Conservation (phyloP, 129 eudicot species). For the Pulicaria dysenterica region DNA sequence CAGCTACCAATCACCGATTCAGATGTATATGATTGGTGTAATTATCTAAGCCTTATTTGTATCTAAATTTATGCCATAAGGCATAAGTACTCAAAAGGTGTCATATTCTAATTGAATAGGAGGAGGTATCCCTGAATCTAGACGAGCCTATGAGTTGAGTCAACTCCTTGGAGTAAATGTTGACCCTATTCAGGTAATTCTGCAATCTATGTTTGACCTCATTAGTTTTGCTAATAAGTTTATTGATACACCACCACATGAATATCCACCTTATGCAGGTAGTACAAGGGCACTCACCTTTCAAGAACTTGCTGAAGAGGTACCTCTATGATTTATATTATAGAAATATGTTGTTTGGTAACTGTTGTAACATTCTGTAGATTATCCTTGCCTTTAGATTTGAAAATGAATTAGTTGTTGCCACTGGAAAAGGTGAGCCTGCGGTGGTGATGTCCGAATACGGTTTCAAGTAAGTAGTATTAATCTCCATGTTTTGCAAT, state of each 20-base stretch:
- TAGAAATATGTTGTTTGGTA: slow-evolving; percentile 15
- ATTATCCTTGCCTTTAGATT: slow-evolving; percentile 35
- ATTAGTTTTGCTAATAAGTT: slow-evolving; percentile 1
- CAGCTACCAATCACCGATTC: too few relatives aligned
- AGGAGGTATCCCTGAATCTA: slow-evolving; percentile 73
- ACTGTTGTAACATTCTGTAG: slow-evolving; percentile 6
- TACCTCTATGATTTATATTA: slow-evolving; percentile 25
- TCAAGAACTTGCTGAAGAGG: slow-evolving; percentile 57
- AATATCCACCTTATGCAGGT: slow-evolving; percentile 43
- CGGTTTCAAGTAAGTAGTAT: slow-evolving; percentile 59
- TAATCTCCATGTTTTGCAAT: slow-evolving; percentile 6
- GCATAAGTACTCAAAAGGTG: background rate
- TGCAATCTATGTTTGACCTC: background rate
- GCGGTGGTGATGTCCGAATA: slow-evolving; percentile 70
- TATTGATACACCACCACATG: background rate
- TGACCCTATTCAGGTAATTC: slow-evolving; percentile 57
- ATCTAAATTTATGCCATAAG: too few relatives aligned
- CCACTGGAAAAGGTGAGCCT: slow-evolving; percentile 72
- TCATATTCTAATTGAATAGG: slow-evolving; percentile 36
- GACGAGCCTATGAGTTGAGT: slow-evolving; percentile 58
- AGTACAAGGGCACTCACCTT: slow-evolving; percentile 64
- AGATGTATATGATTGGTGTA: too few relatives aligned
- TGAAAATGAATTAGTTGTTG: slow-evolving; percentile 65
- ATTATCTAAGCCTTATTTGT: too few relatives aligned
- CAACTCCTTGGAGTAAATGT: slow-evolving; percentile 59